Evolutionary conservation across 495 filamentous ascomycete species (phyloP).

Genomic region (Schizothecium vesticola): DNA sequence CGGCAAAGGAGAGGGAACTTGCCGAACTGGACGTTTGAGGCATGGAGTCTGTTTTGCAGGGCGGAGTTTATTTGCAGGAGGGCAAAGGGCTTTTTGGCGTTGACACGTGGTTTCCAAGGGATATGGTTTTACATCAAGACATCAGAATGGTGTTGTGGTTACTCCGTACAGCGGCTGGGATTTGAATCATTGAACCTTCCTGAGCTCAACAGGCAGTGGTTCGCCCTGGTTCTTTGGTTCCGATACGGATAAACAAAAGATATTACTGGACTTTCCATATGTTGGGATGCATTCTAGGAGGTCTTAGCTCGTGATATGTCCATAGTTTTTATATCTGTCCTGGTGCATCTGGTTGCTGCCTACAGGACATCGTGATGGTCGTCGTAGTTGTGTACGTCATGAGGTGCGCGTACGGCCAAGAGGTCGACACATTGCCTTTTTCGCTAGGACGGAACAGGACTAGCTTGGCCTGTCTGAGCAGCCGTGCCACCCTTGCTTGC

Average conservation of each 20-base stretch:
- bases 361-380: neutral
- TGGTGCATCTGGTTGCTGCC: neutral
- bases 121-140: neutral
- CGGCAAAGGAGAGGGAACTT: slow-evolving; percentile 72
- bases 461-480: neutral
- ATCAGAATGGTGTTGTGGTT: neutral
- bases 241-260: neutral
- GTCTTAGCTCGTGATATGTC: too few species aligned
- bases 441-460: neutral
- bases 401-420: neutral
- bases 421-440: neutral
- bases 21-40: slow-evolving; percentile 49
- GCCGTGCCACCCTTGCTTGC: neutral
- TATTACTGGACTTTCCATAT: too few species aligned
- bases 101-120: neutral
- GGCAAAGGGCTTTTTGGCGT: neutral
- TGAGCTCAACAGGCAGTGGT: neutral
- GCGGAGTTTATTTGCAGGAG: neutral
- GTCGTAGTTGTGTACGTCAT: neutral
- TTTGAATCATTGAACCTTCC: neutral
- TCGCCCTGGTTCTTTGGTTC: neutral
- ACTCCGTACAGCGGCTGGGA: neutral
- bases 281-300: neutral
- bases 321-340: neutral
- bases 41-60: neutral